Base-by-base conservation (phyloP, 169 alveolate species). In the Cyclospora cayetanensis region DNA sequence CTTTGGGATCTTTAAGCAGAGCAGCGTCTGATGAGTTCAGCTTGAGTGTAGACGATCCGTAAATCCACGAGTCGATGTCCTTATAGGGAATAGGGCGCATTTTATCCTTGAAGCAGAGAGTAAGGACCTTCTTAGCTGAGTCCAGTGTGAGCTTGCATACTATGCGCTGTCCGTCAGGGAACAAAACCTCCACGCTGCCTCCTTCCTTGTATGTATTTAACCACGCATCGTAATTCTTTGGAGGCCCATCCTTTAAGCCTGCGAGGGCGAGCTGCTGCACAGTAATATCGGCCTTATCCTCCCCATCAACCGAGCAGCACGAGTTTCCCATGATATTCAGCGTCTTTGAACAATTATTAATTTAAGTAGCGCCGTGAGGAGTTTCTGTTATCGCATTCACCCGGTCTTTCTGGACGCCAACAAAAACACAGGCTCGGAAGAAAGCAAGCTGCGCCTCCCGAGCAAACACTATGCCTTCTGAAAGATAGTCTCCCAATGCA, bases 321-420 rank as follows among this genome's bases (percentile, higher is more conserved):
- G 83, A 41, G n/a, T 84, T 84, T 7, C 91, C 91, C 91, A 84
- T 84, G n/a, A n/a, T n/a, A n/a, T n/a, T n/a, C n/a, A n/a, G n/a
- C n/a, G n/a, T n/a, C n/a, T n/a, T n/a, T n/a, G n/a, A n/a, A n/a
- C n/a, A n/a, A n/a, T n/a, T n/a, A n/a, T n/a, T n/a, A n/a, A n/a
- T n/a, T n/a, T n/a, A n/a, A n/a, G n/a, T n/a, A n/a, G n/a, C n/a
- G n/a, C n/a, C n/a, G n/a, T n/a, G n/a, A n/a, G n/a, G n/a, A n/a
- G n/a, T n/a, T n/a, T n/a, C n/a, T n/a, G n/a, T n/a, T n/a, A n/a
- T n/a, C n/a, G n/a, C n/a, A n/a, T n/a, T n/a, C n/a, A n/a, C n/a
- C n/a, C n/a, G n/a, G n/a, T n/a, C n/a, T n/a, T n/a, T n/a, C n/a
- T n/a, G n/a, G n/a, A n/a, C n/a, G n/a, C n/a, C n/a, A n/a, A n/a